A percentile compares a stretch with the other conserved stretches of the same genome.
Conservation (phyloP, 495 filamentous ascomycete genomes). For the Trypethelium eluteriae region DNA sequence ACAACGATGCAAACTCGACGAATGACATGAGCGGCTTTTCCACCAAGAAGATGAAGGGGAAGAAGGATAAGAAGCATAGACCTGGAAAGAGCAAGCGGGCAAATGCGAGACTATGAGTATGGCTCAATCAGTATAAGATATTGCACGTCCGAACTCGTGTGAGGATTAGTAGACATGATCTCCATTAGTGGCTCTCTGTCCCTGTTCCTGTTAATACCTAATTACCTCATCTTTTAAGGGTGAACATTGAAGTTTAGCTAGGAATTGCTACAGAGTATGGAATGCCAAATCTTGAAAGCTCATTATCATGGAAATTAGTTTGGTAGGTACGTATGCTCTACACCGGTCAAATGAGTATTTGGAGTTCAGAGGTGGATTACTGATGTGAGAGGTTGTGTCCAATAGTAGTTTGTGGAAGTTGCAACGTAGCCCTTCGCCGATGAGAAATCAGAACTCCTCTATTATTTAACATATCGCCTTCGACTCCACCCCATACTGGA, state of each 20-base stretch:
- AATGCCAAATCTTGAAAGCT: no score
- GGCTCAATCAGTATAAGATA: background rate
- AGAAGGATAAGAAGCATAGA: slow-evolving; percentile 42
- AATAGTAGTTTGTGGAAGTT: background rate
- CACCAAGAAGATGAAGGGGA: slow-evolving; percentile 71
- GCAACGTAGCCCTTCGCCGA: slow-evolving; percentile 10
- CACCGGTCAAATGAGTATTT: no score
- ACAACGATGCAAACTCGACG: slow-evolving; percentile 70
- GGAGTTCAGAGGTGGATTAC: no score
- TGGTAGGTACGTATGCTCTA: no score
- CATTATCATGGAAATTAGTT: no score
- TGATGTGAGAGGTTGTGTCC: no score
- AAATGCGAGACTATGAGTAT: slow-evolving; percentile 16
- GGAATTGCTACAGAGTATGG: no score
- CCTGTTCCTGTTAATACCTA: background rate
- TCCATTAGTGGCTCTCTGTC: background rate
- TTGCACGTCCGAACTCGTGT: background rate
- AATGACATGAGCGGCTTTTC: slow-evolving; percentile 74
- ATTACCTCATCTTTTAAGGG: no score
- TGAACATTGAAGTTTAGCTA: no score
- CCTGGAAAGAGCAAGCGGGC: slow-evolving; percentile 60
- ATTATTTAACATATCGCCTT: background rate
- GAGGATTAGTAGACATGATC: background rate
- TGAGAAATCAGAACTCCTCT: background rate
- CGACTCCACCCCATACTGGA: background rate